Conservation (phyloP, 306 rosid genomes). For the Inga laurina region DNA sequence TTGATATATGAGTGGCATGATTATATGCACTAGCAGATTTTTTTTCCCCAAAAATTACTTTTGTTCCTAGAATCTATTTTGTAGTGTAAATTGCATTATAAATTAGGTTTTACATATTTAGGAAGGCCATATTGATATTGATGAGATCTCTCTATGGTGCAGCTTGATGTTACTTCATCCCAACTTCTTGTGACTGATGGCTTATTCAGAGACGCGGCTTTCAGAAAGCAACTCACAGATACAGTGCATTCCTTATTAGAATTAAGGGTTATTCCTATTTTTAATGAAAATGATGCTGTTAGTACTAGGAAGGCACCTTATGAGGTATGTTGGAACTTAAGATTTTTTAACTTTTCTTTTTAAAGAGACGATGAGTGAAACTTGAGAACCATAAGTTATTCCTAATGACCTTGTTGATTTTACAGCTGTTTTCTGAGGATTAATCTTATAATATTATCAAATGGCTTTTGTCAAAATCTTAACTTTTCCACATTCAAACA, state of each 20-base stretch:
- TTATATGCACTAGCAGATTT: background rate
- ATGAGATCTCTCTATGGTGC: conserved; percentile 42
- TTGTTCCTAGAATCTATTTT: too few relatives aligned
- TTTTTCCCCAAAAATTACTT: background rate
- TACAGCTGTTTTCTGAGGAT: background rate
- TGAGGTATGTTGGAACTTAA: conserved; percentile 49
- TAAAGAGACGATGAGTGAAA: background rate
- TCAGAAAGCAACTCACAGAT: conserved; percentile 79
- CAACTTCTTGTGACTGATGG: conserved; percentile 96
- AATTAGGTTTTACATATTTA: too few relatives aligned
- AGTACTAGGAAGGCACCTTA: conserved; percentile 92
- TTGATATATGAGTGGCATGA: background rate
- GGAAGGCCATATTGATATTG: conserved; percentile 30
- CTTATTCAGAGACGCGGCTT: conserved; percentile 67
- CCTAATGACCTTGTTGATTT: background rate
- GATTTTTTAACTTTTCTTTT: conserved; percentile 10
- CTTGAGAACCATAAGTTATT: background rate
- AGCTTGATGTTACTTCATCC: conserved; percentile 97
- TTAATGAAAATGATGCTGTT: conserved; percentile 97
- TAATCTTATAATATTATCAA: background rate
- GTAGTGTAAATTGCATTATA: too few relatives aligned
- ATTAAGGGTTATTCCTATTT: conserved; percentile 82
- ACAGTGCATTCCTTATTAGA: conserved; percentile 69
- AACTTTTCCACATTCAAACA: background rate
- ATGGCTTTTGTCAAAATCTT: background rate